A percentile compares a stretch with the other conserved stretches of the same genome.
These are phyloP conservation scores for Acanthamoeba quina DNA, from an alignment of 208 protist species.

Conservation along the genomic window DNA sequence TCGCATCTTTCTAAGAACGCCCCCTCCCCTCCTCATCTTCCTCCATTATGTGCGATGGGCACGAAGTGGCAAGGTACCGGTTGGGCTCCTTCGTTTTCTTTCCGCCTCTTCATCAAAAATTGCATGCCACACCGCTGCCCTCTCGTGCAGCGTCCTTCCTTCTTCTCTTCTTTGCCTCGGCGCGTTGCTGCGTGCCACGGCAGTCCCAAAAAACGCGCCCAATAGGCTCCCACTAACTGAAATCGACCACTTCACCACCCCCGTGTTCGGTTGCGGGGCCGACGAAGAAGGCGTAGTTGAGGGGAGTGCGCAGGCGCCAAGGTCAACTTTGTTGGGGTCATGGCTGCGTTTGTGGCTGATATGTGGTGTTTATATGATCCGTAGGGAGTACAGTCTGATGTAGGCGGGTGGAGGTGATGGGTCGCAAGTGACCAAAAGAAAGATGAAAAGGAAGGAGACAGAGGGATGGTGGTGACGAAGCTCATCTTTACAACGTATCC, in stretches of 20 bases:
- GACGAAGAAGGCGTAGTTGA: too few species aligned
- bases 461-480: background rate
- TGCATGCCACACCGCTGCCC: constrained; percentile 49
- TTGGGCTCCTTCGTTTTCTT: constrained; percentile 34
- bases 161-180: background rate
- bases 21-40: background rate
- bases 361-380: too few species aligned
- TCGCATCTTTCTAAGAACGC: constrained; percentile 12
- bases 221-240: too few species aligned
- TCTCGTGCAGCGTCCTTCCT: background rate
- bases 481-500: constrained; percentile 55
- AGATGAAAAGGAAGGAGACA: background rate
- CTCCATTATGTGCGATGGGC: background rate
- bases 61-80: background rate
- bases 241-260: too few species aligned
- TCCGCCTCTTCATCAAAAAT: constrained; percentile 62
- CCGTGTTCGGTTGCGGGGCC: too few species aligned
- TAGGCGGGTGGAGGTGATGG: background rate
- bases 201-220: too few species aligned
- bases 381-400: too few species aligned
- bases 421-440: background rate
- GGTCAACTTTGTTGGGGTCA: too few species aligned
- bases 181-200: background rate
- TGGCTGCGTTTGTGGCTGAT: too few species aligned
- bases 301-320: too few species aligned